Evolutionary conservation across 2,329 filamentous ascomycete species (phyloP), one percentile per base, ranked within the genome.

Genomic region (Neofusicoccum parvum): DNA sequence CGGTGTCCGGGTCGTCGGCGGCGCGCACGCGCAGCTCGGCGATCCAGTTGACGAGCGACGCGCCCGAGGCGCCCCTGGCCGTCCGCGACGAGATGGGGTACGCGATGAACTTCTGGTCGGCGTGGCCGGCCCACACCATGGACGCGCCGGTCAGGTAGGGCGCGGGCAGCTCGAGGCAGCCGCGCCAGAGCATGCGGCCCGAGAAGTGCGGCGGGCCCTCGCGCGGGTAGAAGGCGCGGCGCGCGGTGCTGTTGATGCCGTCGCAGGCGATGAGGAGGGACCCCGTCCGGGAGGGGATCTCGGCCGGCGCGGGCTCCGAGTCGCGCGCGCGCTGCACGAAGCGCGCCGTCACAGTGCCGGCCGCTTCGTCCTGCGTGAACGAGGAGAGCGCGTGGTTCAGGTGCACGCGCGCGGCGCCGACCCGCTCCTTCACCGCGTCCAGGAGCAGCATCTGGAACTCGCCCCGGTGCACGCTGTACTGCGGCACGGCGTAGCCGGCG

Each of bases 111-210:
- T 82, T 81, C 65, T 81, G 80, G 65, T 82, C 78, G 1, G 79
- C 80, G 64, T 82, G 80, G 3, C 80, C 80, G 11, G 79, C 78
- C 80, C 80, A 81, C 3, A 82, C 75, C 79, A 82, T 81, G 10
- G 73, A 76, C 7, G 77, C 78, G 20, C 78, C 78, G 0, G 80
- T 81, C 11, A 82, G 71, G 66, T 80, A 81, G 1, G 77, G 76
- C 7, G 70, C 67, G 10, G 76, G 75, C 17, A 59, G 41, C 67
- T 81, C 77, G 5, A 79, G 70, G 68, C 80, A 81, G 1, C 80
- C 80, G 17, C 80, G 77, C 79, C 80, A 82, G 2, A 82, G 73
- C 64, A 82, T 80, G n/a, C 80, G 75, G 3, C 80, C 80, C 0
- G 79, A 81, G 67, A 82, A 82, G 32, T 74, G 77, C 3, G 80